A percentile compares a stretch with the other conserved stretches of the same genome.
These are phyloP conservation scores for Boechera divaricarpa DNA, from an alignment of 345 rosid genomes.

Conservation along the genomic window DNA sequence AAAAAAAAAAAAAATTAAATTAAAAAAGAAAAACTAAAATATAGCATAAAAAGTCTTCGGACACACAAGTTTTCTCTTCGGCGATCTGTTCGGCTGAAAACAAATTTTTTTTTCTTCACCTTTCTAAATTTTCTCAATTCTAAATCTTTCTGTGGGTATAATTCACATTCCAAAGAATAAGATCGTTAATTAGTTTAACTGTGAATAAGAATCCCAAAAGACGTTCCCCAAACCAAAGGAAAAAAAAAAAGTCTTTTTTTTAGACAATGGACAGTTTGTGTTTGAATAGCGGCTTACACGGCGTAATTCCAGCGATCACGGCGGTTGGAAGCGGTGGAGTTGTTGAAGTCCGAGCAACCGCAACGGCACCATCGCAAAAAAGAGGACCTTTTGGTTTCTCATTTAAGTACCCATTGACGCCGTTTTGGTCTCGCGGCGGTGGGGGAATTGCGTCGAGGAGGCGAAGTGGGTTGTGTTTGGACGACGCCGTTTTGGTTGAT, in stretches of 20 bases:
- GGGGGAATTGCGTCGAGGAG: constrained; percentile 48
- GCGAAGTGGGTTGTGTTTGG: constrained; percentile 63
- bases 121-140: constrained; percentile 35
- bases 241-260: no score
- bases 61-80: constrained; percentile 22
- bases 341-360: constrained; percentile 53
- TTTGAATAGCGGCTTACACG: constrained; percentile 62
- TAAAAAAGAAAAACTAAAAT: constrained; percentile 35
- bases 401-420: constrained; percentile 62
- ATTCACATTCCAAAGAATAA: constrained; percentile 35
- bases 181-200: constrained; percentile 14
- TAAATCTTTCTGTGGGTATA: constrained; percentile 40
- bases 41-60: constrained; percentile 22
- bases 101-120: not conserved
- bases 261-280: constrained; percentile 72
- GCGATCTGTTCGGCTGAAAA: constrained; percentile 42
- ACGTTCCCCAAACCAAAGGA: not conserved
- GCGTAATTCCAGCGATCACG: constrained; percentile 61
- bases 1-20: not conserved
- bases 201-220: constrained; percentile 13
- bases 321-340: constrained; percentile 48
- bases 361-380: constrained; percentile 46
- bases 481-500: constrained; percentile 66
- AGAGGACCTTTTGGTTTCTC: constrained; percentile 62
- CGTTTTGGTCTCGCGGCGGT: constrained; percentile 65